Conservation (phyloP, 1,284 basidiomycete genomes). For the Megacollybia platyphylla region DNA sequence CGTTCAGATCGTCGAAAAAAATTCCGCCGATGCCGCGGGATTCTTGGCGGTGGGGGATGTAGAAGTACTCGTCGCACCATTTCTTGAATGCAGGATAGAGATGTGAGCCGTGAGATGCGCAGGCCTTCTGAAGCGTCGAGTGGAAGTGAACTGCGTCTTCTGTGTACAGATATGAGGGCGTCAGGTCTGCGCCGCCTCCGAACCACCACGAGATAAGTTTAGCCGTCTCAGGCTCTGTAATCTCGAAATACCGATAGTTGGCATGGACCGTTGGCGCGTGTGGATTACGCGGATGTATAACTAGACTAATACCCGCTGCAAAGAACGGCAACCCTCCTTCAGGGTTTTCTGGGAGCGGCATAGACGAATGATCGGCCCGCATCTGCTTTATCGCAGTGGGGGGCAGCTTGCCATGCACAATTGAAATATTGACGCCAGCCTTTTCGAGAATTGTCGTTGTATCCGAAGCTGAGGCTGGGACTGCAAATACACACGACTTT, state of each 20-base stretch:
- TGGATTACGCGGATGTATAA: constrained; percentile 91
- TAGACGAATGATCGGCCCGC: constrained; percentile 79
- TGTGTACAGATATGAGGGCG: constrained; percentile 86
- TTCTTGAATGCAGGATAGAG: constrained; percentile 81
- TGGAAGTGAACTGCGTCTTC: constrained; percentile 90
- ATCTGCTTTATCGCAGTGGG: constrained; percentile 88
- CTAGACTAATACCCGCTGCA: constrained; percentile 84
- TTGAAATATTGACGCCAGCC: constrained; percentile 90
- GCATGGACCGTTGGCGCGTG: constrained; percentile 88
- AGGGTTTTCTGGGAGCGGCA: constrained; percentile 46
- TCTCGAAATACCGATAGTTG: constrained; percentile 98
- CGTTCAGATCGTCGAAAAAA: constrained; percentile 88
- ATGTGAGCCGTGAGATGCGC: constrained; percentile 57
- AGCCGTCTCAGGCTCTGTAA: constrained; percentile 38
- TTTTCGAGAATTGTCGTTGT: constrained; percentile 73
- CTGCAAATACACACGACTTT: constrained; percentile 78
- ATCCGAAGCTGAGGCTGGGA: constrained; percentile 28
- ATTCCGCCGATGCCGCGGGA: constrained; percentile 87
- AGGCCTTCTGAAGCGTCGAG: constrained; percentile 62
- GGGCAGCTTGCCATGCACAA: constrained; percentile 84
- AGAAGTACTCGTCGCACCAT: constrained; percentile 99
- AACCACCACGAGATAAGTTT: constrained; percentile 93
- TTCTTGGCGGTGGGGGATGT: constrained; percentile 86
- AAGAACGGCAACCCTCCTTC: constrained; percentile 73
- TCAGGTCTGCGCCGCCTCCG: constrained; percentile 93